Percentiles rank a stretch among this genome's conserved stretches.
Conservation (phyloP, 192 early-diverging fungal genomes). For the Coemansia sp. region DNA sequence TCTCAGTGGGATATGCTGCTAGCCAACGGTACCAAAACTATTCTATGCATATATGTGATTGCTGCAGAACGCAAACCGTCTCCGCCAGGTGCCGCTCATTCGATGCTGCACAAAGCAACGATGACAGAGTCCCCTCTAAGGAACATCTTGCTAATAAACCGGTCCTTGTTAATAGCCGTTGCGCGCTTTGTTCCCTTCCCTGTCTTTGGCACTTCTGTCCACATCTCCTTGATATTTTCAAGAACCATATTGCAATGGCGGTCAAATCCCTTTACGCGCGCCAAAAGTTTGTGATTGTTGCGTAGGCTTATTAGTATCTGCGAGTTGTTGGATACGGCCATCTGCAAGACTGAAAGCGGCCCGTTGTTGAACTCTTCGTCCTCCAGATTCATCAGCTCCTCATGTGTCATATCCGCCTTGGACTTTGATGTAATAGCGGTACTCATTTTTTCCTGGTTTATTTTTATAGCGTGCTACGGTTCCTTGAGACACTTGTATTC, state of each 20-base stretch:
- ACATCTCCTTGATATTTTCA: conserved; percentile 99
- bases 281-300: conserved; percentile 98
- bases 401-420: conserved; percentile 56
- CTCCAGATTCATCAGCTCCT: conserved; percentile 87
- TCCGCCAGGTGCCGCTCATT: conserved; percentile 5
- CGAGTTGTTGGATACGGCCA: conserved; percentile 93
- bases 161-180: conserved; percentile 95
- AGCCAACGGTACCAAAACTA: background rate
- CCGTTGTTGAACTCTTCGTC: conserved; percentile 96
- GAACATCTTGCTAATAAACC: conserved; percentile 98
- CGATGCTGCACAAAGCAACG: conserved; percentile 62
- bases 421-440: conserved; percentile 47
- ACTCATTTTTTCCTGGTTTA: conserved; percentile 34
- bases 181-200: conserved; percentile 92
- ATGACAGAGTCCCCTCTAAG: conserved; percentile 95
- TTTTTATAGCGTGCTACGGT: background rate
- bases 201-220: conserved; percentile 89
- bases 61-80: background rate
- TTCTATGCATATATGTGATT: background rate
- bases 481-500: background rate
- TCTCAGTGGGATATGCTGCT: no score
- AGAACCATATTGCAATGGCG: conserved; percentile 99
- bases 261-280: conserved; percentile 98
- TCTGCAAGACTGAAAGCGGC: conserved; percentile 91
- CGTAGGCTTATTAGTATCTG: conserved; percentile 95